A percentile compares a stretch with the other conserved stretches of the same genome.
phyloP scores from a whole-genome alignment of 495 filamentous ascomycete genomes.

The Friedmanniomyces endolithicus region DNA sequence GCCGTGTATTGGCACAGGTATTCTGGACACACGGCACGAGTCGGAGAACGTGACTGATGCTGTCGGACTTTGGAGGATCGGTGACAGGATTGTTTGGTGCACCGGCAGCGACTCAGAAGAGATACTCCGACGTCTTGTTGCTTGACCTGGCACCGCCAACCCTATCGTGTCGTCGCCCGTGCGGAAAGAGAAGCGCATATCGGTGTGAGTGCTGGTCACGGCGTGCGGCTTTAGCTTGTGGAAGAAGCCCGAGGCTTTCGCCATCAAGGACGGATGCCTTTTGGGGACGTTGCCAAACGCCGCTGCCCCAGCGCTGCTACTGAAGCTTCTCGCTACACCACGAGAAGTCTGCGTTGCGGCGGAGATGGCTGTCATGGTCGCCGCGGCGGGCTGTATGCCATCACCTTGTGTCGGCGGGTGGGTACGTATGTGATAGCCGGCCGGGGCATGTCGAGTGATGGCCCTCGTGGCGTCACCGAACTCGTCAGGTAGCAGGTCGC shows the following conservation, averaged over 20 bases:
- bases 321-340: too few relatives aligned
- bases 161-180: conserved; percentile 20
- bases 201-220: not conserved
- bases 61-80: conserved; percentile 9
- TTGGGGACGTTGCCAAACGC: not conserved
- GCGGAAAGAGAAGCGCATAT: conserved; percentile 24
- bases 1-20: conserved; percentile 25
- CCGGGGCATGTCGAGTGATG: not conserved
- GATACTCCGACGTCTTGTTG: conserved; percentile 7
- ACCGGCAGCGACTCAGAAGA: conserved; percentile 3
- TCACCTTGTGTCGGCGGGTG: too few relatives aligned
- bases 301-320: not conserved
- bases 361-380: too few relatives aligned
- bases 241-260: conserved; percentile 17
- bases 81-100: not conserved
- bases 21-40: conserved; percentile 22
- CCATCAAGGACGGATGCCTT: conserved; percentile 11
- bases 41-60: not conserved
- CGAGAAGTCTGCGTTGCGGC: too few relatives aligned
- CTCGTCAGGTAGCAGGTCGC: conserved; percentile 28
- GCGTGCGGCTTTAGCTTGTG: conserved; percentile 2
- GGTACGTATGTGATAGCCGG: not conserved
- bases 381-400: too few relatives aligned
- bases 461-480: not conserved
- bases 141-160: not conserved